Base-by-base conservation (phyloP, 73 alveolate species). In the Blepharisma stoltei region DNA sequence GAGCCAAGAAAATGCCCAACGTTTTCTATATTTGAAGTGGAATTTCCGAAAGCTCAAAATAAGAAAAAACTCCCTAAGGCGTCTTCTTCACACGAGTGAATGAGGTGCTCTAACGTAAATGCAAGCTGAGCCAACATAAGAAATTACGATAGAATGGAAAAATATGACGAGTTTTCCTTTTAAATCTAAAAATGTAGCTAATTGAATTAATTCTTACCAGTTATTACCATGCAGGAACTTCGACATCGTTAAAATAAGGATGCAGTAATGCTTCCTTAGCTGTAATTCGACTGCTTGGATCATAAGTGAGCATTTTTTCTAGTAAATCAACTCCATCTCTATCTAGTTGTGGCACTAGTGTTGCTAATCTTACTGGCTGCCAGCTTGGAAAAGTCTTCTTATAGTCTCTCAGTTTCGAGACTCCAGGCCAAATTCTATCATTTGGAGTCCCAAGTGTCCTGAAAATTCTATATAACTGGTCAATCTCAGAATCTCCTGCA, bases 401-500 rank as follows among this genome's bases (percentile, higher is more conserved):
- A 46, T 77, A 90, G 77, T 90, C 96, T 52, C 70, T 79, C 23
- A 90, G 70, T 49, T 87, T 87, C 32, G 93, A 68, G 8, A 88
- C 94, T 6, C 91, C 94, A 38, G 95, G 92, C 96, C 96, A 89
- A 18, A 55, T 54, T 18, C 9, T 47, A 43, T 90, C 95, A 54
- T 87, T 88, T 20, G 97, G 97, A 55, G 95, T 91, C 46, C 97
- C 97, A 32, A 91, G 80, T 11, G 76, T 44, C 67, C 84, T 76
- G 54, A 91, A 88, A 11, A 91, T 88, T 68, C 70, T 78, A 54
- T 81, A 86, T 50, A 91, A 81, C 78, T 91, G 90, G 52, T 85
- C 92, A 47, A 85, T 71, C 76, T 93, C 96, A 46, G 94, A 87
- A 27, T 88, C 94, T 11, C 98, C 97, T 43, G 78, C 82, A 81